Conservation (phyloP, 2,329 filamentous ascomycete species). For the Chaetomium sp. region DNA sequence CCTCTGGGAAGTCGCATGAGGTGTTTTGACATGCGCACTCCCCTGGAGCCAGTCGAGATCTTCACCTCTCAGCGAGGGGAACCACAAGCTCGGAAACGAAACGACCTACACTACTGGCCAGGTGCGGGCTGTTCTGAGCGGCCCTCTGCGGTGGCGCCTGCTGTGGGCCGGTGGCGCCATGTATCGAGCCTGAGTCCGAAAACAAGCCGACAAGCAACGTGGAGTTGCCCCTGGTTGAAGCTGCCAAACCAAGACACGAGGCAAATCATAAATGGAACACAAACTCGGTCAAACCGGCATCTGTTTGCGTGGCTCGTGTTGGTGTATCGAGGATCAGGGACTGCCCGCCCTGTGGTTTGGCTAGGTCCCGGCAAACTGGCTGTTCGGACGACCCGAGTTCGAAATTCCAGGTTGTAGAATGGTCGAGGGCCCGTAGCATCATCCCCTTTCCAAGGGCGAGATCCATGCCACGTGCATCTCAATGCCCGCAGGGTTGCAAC, state of each 20-base stretch:
- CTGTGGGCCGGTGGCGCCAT: slow-evolving; percentile 27
- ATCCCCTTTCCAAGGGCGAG: not conserved
- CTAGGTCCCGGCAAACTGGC: not conserved
- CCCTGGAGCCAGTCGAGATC: not conserved
- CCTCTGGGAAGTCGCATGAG: slow-evolving; percentile 26
- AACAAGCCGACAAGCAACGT: slow-evolving; percentile 3
- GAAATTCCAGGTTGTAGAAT: not conserved
- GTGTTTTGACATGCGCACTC: not conserved
- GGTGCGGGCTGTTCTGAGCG: not conserved
- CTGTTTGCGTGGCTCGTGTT: not conserved
- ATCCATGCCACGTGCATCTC: not conserved
- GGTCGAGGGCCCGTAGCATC: not conserved
- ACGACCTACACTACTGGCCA: not conserved
- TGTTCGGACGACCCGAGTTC: not conserved
- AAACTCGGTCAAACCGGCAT: not conserved
- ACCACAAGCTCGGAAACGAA: not conserved
- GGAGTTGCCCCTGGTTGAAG: not conserved
- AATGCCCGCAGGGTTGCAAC: not conserved
- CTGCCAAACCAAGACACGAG: not conserved
- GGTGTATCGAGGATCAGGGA: not conserved
- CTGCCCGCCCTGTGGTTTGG: not conserved
- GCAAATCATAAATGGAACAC: not conserved
- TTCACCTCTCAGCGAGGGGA: slow-evolving; percentile 15
- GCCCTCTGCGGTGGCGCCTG: slow-evolving; percentile 9
- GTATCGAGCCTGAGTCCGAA: slow-evolving; percentile 1